Base-by-base conservation (phyloP, 352 stramenopile genomes). In the Phytophthora citricola region DNA sequence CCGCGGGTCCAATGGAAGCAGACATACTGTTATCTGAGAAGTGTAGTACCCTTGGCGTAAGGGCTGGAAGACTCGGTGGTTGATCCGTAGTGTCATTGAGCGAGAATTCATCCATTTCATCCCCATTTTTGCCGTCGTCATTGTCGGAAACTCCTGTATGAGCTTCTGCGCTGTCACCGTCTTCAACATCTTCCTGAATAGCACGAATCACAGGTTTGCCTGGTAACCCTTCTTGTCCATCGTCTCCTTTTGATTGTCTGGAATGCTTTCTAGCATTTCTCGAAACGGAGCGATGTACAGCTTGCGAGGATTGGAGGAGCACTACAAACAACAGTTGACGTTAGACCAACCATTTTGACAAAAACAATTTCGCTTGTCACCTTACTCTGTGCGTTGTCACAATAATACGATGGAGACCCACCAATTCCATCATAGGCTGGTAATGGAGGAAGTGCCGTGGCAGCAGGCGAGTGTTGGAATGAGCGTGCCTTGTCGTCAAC, bases 401-500 rank as follows among this genome's bases (percentile, higher is more conserved):
- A 91, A 57, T 89, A 94, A 40, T 91, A 93, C 0, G 85, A 92
- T 9, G 87, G 87, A 6, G 87, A 94, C 10, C 85, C 87, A 32
- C 85, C 85, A 54, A 92, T 81, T 1, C 85, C 87, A 63, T 94
- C 85, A 61, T 94, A 93, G 5, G 85, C 85, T 78, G 87, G 87
- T 10, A 94, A 57, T 12, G 85, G 85, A n/a, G 85, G 82, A 8
- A 94, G 61, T 14, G 83, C 55, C 43, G 63, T 48, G 1, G 63
- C 24, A 32, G 15, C 62, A 11, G 52, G 4, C 34, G 49, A 40
- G 31, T 70, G 58, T 9, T 63, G 63, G 56, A 63, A 67, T 14
- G 26, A 9, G 10, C 45, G 10, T 44, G 11, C 20, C 31, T 54
- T 45, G 11, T 61, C 24, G 11, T 51, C 39, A 8, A 27, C n/a